Base-by-base conservation (phyloP, 176 grass and related monocot genomes). In the Typha latifolia region DNA sequence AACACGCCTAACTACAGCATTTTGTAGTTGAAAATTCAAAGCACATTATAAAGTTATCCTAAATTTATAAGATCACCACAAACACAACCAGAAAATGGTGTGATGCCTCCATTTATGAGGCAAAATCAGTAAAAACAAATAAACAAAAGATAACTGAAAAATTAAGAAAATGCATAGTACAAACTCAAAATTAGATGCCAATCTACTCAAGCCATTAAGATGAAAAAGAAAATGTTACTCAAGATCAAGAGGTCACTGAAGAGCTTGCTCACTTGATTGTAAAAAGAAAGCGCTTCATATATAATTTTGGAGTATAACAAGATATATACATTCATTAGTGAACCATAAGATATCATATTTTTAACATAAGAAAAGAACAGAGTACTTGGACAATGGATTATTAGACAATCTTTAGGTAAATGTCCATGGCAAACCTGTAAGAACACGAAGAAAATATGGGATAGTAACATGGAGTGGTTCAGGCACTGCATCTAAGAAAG, bases 391-490 rank as follows among this genome's bases (percentile, higher is more conserved):
- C 16, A 49, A 49, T 24, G 13, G 24, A 37, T 4, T 37, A 4
- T 34, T 34, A 64, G 23, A 50, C 18, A 49, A 26, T 27, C 10
- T 68, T 67, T 23, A 68, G 21, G 47, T 23, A 49, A 16, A 51
- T 51, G 14, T 67, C 27, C 8, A 10, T 11, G 14, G 53, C 50
- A 78, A 77, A 90, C 87, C 87, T 90, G 80, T 74, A 2, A 90
- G 80, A 18, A 90, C 80, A 81, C 51, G 71, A n/a, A 86, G 63
- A 13, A 86, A 55, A 49, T 80, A 81, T 29, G 87, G 77, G 71
- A 74, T 80, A 50, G 69, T 63, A 12, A 86, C 53, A 69, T 83
- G 83, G 77, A 90, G 79, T 9, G 83, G 80, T 43, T 78, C 80
- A 55, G 83, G 87, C 43, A 90, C 56, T 8, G 79, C 48, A 59